Evolutionary conservation across 129 eudicot species (phyloP), one percentile per base, ranked within the genome.

Genomic region (Sambucus nigra): DNA sequence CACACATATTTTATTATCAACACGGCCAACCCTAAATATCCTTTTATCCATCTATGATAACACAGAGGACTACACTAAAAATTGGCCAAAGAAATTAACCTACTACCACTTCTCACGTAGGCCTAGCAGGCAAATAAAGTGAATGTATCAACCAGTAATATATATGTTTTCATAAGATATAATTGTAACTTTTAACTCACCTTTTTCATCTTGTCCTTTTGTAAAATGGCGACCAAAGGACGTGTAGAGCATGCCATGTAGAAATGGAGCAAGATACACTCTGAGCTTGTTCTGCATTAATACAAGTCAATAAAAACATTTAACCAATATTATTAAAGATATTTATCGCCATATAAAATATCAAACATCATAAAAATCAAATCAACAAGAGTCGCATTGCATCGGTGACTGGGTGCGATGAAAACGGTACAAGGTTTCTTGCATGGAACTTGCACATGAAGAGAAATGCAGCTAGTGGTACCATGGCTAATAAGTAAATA

Each of bases 171-270:
- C n/a, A 59, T 38, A 35, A 31, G 4, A 54, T 52, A 39, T 21
- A 49, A 49, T 23, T 46, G 60, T 16, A 48, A 51, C 23, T 32
- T 54, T 44, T 9, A 67, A 61, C 60, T 61, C 61, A 87, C 96
- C 94, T 63, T 72, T 62, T 76, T 75, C 53, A 87, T 76, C 67
- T 80, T 82, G 5, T 79, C 94, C 63, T 61, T 76, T 79, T 51
- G 96, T 87, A 69, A 87, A 87, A 71, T 87, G 96, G 35, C 96
- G 94, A 49, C 96, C 96, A 16, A 61, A 87, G 21, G 96, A 82
- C 40, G 96, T 79, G 47, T 87, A 82, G 16, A 88, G 83, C 82
- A 66, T 71, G 26, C 94, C 96, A 79, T 71, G 64, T 2, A 82
- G 73, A 74, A 87, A 87, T 39, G 96, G 96, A 61, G 94, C 72